Evolutionary conservation across 352 stramenopile genomes (phyloP), one percentile per base, ranked within the genome.

Genomic region (Phytophthora agathidicida): DNA sequence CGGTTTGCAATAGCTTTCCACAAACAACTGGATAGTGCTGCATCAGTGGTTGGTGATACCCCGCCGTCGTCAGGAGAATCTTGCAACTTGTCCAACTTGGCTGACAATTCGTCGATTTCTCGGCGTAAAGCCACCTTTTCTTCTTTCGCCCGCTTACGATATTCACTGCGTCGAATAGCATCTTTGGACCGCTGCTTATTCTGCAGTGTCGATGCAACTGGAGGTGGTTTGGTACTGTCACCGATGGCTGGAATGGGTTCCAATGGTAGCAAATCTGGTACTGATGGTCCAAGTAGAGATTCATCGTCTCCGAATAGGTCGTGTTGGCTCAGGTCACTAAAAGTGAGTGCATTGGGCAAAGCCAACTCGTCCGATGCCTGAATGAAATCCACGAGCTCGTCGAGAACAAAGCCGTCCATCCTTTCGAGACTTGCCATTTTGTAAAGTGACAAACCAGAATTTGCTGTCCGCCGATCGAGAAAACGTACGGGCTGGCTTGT

Each of bases 1-100:
- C 62, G 67, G 45, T 38, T 55, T 10, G 67, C 51, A 36, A 76
- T 76, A 2, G 62, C 47, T 46, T 72, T 69, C 67, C 67, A 76
- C 32, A 71, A 52, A 9, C 39, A 60, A 17, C 39, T 68, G 5
- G 50, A 71, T 16, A 76, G 31, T 3, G 46, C 59, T 3, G 27
- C n/a, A 28, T 61, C 51, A 6, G 64, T 69, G 17, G 44, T 39
- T 11, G 41, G 46, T 10, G 50, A 68, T 20, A 55, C 4, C 9
- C 16, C 13, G 19, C 33, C 36, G 28, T 42, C 8, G 10, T 14
- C 24, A 1, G 63, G 13, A 7, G 31, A 38, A 17, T 62, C 56
- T 14, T 68, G 56, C 17, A 81, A 38, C 20, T 55, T 65, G 30
- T 53, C 28, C 11, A 81, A 22, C 17, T 74, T 52, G 14, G 44